Conservation (phyloP, 371 early-diverging fungal species). For the Lichtheimia hyalospora region DNA sequence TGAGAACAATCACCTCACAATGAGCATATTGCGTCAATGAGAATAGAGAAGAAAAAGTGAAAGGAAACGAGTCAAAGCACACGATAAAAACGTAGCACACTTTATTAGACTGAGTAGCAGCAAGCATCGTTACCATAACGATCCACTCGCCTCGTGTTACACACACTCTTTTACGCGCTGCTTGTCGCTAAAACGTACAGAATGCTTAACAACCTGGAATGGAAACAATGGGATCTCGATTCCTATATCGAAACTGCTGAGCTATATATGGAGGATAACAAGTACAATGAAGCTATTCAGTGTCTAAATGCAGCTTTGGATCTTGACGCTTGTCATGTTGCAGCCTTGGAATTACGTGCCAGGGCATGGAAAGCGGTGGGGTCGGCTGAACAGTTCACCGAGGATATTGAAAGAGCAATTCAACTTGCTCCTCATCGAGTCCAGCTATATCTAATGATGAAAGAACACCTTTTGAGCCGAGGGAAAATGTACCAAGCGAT, state of each 20-base stretch:
- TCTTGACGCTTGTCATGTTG: background rate
- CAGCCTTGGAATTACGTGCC: background rate
- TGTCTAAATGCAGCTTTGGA: background rate
- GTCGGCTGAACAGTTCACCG: background rate
- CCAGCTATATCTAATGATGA: background rate
- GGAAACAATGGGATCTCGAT: background rate
- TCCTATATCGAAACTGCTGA: background rate
- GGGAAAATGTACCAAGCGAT: background rate
- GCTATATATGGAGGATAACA: background rate
- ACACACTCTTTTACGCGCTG: no score
- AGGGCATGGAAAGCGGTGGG: background rate
- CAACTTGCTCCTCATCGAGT: background rate
- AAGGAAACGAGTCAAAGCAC: constrained; percentile 1
- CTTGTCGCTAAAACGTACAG: no score
- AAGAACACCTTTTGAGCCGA: background rate
- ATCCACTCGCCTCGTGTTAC: background rate
- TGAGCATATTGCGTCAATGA: background rate
- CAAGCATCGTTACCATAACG: background rate
- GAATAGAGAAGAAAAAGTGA: no score
- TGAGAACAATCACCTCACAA: background rate
- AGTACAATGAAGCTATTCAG: background rate
- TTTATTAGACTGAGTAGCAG: background rate
- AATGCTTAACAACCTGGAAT: background rate
- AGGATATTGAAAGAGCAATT: background rate
- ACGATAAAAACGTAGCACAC: background rate